Evolutionary conservation across 768 basidiomycete genomes (phyloP).

Genomic region (Butyriboletus loyo): DNA sequence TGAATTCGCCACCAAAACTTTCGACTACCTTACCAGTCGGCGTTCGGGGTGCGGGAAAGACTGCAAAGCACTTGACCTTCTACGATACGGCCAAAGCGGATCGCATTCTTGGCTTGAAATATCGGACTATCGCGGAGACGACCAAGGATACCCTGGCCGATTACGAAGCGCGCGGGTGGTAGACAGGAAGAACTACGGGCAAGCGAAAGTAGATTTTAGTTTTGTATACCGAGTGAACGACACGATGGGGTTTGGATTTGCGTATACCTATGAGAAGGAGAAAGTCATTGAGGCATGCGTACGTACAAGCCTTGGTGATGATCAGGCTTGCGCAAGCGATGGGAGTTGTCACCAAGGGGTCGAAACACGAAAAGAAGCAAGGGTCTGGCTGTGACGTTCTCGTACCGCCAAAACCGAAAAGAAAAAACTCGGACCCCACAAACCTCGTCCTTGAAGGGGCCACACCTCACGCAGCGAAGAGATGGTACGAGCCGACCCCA

Average conservation of each 20-base stretch:
- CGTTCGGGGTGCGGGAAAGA: slow-evolving; percentile 31
- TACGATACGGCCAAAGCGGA: slow-evolving; percentile 39
- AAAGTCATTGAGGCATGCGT: background rate
- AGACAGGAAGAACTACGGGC: background rate
- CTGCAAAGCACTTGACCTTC: slow-evolving; percentile 21
- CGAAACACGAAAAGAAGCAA: background rate
- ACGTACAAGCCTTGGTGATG: background rate
- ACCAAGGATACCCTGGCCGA: slow-evolving; percentile 41
- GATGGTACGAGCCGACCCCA: too few species aligned
- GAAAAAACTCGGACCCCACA: background rate
- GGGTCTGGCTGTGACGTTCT: too few species aligned
- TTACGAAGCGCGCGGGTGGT: slow-evolving; percentile 45
- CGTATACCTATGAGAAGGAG: background rate
- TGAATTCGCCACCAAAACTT: slow-evolving; percentile 31
- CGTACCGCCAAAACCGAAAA: too few species aligned
- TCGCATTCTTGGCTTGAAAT: slow-evolving; percentile 42
- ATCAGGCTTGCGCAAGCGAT: background rate
- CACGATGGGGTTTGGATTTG: background rate
- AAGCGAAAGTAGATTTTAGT: background rate
- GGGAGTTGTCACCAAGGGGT: background rate
- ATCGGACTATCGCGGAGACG: slow-evolving; percentile 38
- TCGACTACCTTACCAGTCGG: slow-evolving; percentile 32
- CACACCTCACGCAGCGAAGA: background rate
- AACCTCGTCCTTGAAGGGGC: background rate
- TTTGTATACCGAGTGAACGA: background rate